phyloP scores from a whole-genome alignment of 2,329 filamentous ascomycete genomes.

The Dothidotthia symphoricarpi region DNA sequence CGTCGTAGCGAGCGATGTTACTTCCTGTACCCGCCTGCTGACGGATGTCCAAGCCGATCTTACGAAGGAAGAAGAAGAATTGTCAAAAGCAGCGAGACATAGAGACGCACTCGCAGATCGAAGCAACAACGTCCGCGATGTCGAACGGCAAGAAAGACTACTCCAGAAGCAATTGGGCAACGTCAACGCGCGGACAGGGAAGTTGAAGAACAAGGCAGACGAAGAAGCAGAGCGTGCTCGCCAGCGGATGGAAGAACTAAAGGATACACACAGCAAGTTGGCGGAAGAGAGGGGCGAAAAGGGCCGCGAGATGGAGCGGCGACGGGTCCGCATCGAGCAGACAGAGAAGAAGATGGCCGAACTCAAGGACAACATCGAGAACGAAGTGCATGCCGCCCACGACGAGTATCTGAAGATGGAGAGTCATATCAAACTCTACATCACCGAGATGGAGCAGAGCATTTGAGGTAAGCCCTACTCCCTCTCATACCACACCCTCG shows the following conservation, averaged over 20 bases:
- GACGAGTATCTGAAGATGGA: conserved; percentile 98
- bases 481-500: too few species aligned
- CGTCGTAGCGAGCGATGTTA: conserved; percentile 80
- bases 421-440: conserved; percentile 94
- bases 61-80: conserved; percentile 86
- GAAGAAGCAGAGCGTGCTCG: conserved; percentile 79
- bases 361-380: conserved; percentile 95
- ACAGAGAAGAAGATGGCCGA: conserved; percentile 99
- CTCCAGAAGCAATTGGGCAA: conserved; percentile 80
- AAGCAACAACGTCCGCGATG: conserved; percentile 84
- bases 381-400: conserved; percentile 83
- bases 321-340: conserved; percentile 92
- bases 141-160: conserved; percentile 82
- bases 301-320: conserved; percentile 85
- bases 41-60: conserved; percentile 85
- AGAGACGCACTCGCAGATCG: conserved; percentile 84
- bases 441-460: conserved; percentile 97
- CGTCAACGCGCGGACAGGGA: conserved; percentile 83
- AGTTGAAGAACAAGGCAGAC: conserved; percentile 74
- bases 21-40: conserved; percentile 81
- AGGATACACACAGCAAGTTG: conserved; percentile 73
- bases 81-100: conserved; percentile 74
- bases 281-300: conserved; percentile 84
- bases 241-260: conserved; percentile 85
- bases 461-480: conserved; percentile 15